Conservation (phyloP, 345 rosid species). For the Passiflora organensis region DNA sequence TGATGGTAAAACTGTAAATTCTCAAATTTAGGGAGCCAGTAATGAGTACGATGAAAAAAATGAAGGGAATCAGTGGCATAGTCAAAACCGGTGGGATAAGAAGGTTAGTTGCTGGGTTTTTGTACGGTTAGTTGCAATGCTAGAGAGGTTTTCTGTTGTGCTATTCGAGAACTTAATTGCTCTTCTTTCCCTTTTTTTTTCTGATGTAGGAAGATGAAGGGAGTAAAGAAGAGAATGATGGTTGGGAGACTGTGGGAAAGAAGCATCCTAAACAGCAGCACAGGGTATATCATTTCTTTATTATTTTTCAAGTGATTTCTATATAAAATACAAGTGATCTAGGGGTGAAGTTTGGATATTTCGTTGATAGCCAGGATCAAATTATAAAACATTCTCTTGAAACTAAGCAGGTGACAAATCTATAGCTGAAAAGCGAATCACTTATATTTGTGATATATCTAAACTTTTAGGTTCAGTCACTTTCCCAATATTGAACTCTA, state of each 20-base stretch:
- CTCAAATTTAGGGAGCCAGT: slow-evolving; percentile 21
- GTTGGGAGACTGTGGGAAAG: slow-evolving; percentile 78
- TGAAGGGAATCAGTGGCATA: slow-evolving; percentile 20
- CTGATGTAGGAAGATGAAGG: slow-evolving; percentile 32
- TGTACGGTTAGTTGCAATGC: not conserved
- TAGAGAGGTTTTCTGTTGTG: too few species aligned
- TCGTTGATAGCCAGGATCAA: not conserved
- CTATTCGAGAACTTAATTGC: too few species aligned
- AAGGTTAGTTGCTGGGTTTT: slow-evolving; percentile 19
- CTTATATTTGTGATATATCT: too few species aligned
- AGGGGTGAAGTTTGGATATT: not conserved
- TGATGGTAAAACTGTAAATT: too few species aligned
- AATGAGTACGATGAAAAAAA: slow-evolving; percentile 18
- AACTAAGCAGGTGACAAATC: too few species aligned
- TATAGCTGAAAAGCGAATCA: too few species aligned
- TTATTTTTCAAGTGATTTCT: not conserved
- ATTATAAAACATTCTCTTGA: too few species aligned
- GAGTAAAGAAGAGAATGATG: slow-evolving; percentile 37
- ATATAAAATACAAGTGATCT: not conserved
- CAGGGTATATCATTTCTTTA: slow-evolving; percentile 34
- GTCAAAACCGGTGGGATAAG: slow-evolving; percentile 25
- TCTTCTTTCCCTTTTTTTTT: too few species aligned
- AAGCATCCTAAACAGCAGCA: slow-evolving; percentile 53
- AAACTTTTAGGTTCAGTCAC: too few species aligned
- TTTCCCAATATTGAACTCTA: too few species aligned